Evolutionary conservation across 2,329 filamentous ascomycete genomes (phyloP).

Genomic region (Trichoderma gracile): DNA sequence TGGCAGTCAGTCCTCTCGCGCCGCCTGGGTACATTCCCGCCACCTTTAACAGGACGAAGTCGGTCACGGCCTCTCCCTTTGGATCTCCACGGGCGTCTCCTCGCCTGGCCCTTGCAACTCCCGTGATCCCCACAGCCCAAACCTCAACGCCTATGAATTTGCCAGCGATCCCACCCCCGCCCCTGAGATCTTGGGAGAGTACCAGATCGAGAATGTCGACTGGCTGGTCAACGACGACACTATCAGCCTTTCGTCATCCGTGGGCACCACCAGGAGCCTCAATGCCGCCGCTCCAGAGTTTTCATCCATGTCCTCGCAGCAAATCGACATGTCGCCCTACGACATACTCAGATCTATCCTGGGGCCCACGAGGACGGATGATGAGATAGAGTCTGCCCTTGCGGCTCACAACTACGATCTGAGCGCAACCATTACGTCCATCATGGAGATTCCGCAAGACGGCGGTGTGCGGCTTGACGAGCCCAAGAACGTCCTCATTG

Average conservation of each 20-base stretch:
- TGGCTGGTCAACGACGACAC: constrained; percentile 92
- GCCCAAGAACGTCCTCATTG: constrained; percentile 72
- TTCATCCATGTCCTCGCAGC: constrained; percentile 58
- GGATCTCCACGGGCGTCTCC: constrained; percentile 92
- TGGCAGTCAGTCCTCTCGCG: constrained; percentile 78
- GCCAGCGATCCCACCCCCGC: constrained; percentile 76
- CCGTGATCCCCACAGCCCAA: constrained; percentile 89
- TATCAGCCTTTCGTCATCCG: constrained; percentile 75
- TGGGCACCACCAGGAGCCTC: constrained; percentile 67
- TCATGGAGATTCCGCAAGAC: constrained; percentile 69
- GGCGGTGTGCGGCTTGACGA: constrained; percentile 50
- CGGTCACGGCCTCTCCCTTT: constrained; percentile 83
- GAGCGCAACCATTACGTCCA: constrained; percentile 82
- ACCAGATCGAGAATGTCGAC: constrained; percentile 91
- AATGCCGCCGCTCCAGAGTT: constrained; percentile 83
- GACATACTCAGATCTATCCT: constrained; percentile 96
- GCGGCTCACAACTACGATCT: constrained; percentile 90
- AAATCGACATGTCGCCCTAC: constrained; percentile 93
- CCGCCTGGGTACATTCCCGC: constrained; percentile 81
- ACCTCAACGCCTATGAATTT: constrained; percentile 92
- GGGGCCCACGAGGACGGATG: constrained; percentile 83
- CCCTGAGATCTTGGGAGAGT: constrained; percentile 85
- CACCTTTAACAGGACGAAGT: constrained; percentile 72
- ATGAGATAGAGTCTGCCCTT: constrained; percentile 91
- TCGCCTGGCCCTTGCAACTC: constrained; percentile 83